Conservation (phyloP, 2,329 filamentous ascomycete species). For the Grosmannia penicillata region DNA sequence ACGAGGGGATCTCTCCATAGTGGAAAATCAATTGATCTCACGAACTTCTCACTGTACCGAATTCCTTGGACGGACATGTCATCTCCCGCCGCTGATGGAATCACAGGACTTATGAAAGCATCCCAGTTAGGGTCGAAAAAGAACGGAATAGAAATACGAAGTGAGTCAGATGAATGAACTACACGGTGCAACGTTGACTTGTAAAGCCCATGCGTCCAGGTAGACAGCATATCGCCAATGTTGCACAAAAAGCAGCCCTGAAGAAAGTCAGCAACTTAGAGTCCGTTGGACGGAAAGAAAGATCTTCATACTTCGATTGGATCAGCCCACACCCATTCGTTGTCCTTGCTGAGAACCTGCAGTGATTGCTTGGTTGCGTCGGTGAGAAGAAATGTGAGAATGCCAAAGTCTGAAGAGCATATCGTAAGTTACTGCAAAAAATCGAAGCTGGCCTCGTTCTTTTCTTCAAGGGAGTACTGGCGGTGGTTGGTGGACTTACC, state of each 20-base stretch:
- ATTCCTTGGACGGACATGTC: conserved; percentile 25
- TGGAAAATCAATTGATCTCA: not conserved
- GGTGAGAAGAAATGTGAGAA: conserved; percentile 3
- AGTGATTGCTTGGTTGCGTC: conserved; percentile 10
- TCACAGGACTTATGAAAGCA: conserved; percentile 20
- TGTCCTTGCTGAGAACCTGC: conserved; percentile 25
- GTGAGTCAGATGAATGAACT: conserved; percentile 20
- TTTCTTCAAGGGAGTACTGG: too few relatives aligned
- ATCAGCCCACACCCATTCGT: conserved; percentile 26
- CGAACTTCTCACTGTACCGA: conserved; percentile 14
- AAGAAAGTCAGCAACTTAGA: not conserved
- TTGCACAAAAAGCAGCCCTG: conserved; percentile 33
- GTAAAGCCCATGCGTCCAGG: conserved; percentile 32
- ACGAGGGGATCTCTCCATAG: conserved; percentile 3
- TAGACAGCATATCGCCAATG: conserved; percentile 34
- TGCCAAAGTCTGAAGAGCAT: conserved; percentile 1
- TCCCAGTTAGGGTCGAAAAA: conserved; percentile 35
- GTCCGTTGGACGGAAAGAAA: not conserved
- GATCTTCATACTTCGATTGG: conserved; percentile 16
- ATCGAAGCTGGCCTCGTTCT: not conserved
- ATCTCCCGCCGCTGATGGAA: conserved; percentile 21
- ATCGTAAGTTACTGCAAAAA: not conserved
- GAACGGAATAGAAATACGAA: conserved; percentile 34
- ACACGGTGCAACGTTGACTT: conserved; percentile 34
- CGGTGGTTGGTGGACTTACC: too few relatives aligned